Conservation (phyloP, 148 eudicot species). For the Silene uniflora region DNA sequence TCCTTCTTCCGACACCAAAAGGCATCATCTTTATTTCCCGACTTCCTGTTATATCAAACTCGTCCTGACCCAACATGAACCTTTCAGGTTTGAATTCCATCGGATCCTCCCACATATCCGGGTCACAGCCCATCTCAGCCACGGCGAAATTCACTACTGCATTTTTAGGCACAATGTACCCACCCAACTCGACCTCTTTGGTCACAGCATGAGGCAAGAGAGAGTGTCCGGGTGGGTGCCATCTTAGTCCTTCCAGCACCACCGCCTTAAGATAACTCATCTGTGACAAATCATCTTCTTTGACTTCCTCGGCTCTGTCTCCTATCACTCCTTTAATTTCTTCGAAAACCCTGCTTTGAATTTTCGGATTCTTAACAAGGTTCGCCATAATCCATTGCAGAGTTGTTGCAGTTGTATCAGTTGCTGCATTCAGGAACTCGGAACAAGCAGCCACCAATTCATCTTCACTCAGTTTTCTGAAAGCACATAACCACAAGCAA, state of each 20-base stretch:
- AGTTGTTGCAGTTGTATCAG: slow-evolving; percentile 58
- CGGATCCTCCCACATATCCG: slow-evolving; percentile 56
- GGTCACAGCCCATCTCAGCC: slow-evolving; percentile 60
- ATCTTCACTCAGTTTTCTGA: slow-evolving; percentile 21
- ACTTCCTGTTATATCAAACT: slow-evolving; percentile 49
- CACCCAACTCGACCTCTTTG: slow-evolving; percentile 45
- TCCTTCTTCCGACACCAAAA: slow-evolving; percentile 62
- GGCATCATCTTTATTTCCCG: too few species aligned
- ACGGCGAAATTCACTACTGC: slow-evolving; percentile 50
- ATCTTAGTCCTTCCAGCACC: slow-evolving; percentile 55
- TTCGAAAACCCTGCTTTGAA: slow-evolving; percentile 46
- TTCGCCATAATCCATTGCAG: slow-evolving; percentile 80
- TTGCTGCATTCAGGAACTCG: slow-evolving; percentile 58
- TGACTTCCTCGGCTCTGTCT: slow-evolving; percentile 4
- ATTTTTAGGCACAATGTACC: slow-evolving; percentile 44
- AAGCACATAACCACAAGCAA: slow-evolving; percentile 27
- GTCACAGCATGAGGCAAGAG: slow-evolving; percentile 53
- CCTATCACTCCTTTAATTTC: slow-evolving; percentile 42
- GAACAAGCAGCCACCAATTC: slow-evolving; percentile 38
- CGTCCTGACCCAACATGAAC: slow-evolving; percentile 29
- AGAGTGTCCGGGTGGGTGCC: slow-evolving; percentile 71
- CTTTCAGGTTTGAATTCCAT: slow-evolving; percentile 64
- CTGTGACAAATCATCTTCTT: slow-evolving; percentile 48
- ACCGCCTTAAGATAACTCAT: slow-evolving; percentile 59
- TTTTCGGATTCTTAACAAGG: slow-evolving; percentile 44